A percentile compares a stretch with the other conserved stretches of the same genome.
These are phyloP conservation scores for Trichophyton verrucosum DNA, from an alignment of 2,329 filamentous ascomycete species.

Conservation along the genomic window DNA sequence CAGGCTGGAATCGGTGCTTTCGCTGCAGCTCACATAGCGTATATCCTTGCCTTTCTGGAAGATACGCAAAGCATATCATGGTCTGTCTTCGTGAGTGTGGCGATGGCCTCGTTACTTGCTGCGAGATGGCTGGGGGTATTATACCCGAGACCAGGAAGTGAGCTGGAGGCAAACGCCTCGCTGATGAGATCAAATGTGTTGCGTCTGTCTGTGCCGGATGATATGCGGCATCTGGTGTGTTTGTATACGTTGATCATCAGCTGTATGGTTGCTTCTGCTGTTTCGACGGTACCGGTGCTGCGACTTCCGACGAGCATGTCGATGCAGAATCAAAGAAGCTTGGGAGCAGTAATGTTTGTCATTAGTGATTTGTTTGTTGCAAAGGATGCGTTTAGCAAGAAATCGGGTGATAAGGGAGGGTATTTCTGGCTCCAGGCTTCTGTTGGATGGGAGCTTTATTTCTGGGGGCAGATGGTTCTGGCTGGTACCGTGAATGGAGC, in stretches of 20 bases:
- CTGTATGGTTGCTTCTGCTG: slow-evolving; percentile 19
- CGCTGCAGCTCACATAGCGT: slow-evolving; percentile 20
- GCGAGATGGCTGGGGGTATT: slow-evolving; percentile 20
- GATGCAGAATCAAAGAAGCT: slow-evolving; percentile 15
- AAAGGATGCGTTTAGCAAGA: slow-evolving; percentile 20
- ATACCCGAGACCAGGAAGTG: slow-evolving; percentile 13
- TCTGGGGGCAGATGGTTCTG: slow-evolving; percentile 22
- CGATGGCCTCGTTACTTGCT: slow-evolving; percentile 14
- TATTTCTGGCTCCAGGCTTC: slow-evolving; percentile 13
- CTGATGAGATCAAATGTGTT: slow-evolving; percentile 15
- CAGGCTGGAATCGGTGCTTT: slow-evolving; percentile 21
- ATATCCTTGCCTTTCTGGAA: slow-evolving; percentile 19
- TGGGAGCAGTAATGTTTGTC: slow-evolving; percentile 23
- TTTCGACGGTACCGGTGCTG: slow-evolving; percentile 12
- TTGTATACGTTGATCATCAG: slow-evolving; percentile 20
- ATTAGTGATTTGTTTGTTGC: slow-evolving; percentile 23
- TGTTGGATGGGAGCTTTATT: slow-evolving; percentile 19
- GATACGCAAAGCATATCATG: slow-evolving; percentile 11
- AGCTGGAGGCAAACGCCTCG: background rate
- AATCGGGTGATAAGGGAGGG: background rate
- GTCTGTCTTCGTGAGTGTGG: slow-evolving; percentile 12
- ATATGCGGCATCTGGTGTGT: slow-evolving; percentile 19
- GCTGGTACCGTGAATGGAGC: slow-evolving; percentile 12
- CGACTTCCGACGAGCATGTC: background rate
- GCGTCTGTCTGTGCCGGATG: slow-evolving; percentile 15